These are phyloP conservation scores for Aciculoconidium aculeatum DNA, from an alignment of 805 yeast species.

Conservation along the genomic window DNA sequence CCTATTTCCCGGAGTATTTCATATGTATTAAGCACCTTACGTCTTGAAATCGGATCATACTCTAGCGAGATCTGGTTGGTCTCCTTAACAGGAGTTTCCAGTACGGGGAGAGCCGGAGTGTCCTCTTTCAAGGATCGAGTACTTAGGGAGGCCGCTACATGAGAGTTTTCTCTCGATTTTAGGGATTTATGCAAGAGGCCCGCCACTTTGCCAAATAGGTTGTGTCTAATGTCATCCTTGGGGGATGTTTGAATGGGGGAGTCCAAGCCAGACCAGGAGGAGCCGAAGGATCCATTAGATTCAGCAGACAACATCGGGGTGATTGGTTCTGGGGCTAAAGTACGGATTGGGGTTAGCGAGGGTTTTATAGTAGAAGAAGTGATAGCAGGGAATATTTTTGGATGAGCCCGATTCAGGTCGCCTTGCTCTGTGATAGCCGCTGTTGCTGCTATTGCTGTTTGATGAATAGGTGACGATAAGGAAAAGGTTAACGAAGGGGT, in stretches of 20 bases:
- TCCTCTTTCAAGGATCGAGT: conserved; percentile 59
- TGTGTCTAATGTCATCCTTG: conserved; percentile 15
- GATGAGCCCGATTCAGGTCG: too few relatives aligned
- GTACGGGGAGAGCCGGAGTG: conserved; percentile 40
- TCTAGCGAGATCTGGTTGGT: conserved; percentile 75
- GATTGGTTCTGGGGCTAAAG: conserved; percentile 6
- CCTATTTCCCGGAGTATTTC: conserved; percentile 87
- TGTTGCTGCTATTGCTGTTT: too few relatives aligned
- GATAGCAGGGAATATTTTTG: too few relatives aligned
- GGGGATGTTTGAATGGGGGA: conserved; percentile 9
- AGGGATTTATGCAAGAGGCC: conserved; percentile 24
- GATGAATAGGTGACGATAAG: too few relatives aligned
- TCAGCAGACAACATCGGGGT: too few relatives aligned
- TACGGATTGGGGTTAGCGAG: too few relatives aligned
- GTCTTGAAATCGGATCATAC: conserved; percentile 79
- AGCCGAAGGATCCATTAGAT: too few relatives aligned
- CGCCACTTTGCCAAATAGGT: conserved; percentile 27
- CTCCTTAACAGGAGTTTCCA: conserved; percentile 55
- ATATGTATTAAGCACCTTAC: conserved; percentile 81
- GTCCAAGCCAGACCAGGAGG: too few relatives aligned
- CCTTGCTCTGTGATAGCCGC: too few relatives aligned
- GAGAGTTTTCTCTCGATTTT: conserved; percentile 9
- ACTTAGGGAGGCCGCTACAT: conserved; percentile 1
- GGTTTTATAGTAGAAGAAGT: too few relatives aligned
- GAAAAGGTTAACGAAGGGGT: too few relatives aligned